Evolutionary conservation across 1,284 basidiomycete genomes (phyloP).

Genomic region (Cryptococcus sp.): DNA sequence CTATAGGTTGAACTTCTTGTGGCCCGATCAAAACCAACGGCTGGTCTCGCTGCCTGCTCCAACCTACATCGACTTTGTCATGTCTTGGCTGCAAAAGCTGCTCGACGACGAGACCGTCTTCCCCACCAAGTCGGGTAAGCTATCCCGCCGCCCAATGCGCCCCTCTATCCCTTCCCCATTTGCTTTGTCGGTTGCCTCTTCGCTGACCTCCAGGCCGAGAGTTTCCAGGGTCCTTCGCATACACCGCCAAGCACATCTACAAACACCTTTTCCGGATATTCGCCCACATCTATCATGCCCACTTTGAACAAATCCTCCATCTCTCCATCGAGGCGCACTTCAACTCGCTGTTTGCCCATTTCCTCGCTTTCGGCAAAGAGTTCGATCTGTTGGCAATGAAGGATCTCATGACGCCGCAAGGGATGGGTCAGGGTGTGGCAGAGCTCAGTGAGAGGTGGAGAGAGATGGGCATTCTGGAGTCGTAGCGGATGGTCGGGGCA

Average conservation of each 20-base stretch:
- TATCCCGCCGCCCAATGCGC: neutral
- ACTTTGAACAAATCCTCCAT: slow-evolving; percentile 85
- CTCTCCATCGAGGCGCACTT: slow-evolving; percentile 93
- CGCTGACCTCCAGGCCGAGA: slow-evolving; percentile 61
- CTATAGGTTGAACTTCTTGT: slow-evolving; percentile 88
- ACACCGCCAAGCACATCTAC: slow-evolving; percentile 93
- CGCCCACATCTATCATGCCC: slow-evolving; percentile 95
- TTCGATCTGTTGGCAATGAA: slow-evolving; percentile 88
- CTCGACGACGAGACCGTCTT: slow-evolving; percentile 89
- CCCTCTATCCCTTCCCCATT: too few species aligned
- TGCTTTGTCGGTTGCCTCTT: too few species aligned
- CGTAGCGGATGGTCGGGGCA: too few species aligned
- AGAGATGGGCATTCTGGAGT: slow-evolving; percentile 67
- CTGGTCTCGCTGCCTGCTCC: slow-evolving; percentile 89
- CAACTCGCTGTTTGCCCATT: slow-evolving; percentile 97
- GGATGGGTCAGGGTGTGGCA: slow-evolving; percentile 55
- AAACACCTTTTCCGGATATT: slow-evolving; percentile 94
- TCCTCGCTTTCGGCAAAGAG: slow-evolving; percentile 74
- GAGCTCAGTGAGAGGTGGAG: slow-evolving; percentile 85
- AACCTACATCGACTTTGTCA: slow-evolving; percentile 97
- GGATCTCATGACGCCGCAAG: slow-evolving; percentile 53
- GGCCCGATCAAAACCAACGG: slow-evolving; percentile 94
- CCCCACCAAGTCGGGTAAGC: slow-evolving; percentile 83
- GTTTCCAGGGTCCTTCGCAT: slow-evolving; percentile 82
- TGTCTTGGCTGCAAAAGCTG: slow-evolving; percentile 95